Base-by-base conservation (phyloP, 192 early-diverging fungal species). In the Coemansia sp. region DNA sequence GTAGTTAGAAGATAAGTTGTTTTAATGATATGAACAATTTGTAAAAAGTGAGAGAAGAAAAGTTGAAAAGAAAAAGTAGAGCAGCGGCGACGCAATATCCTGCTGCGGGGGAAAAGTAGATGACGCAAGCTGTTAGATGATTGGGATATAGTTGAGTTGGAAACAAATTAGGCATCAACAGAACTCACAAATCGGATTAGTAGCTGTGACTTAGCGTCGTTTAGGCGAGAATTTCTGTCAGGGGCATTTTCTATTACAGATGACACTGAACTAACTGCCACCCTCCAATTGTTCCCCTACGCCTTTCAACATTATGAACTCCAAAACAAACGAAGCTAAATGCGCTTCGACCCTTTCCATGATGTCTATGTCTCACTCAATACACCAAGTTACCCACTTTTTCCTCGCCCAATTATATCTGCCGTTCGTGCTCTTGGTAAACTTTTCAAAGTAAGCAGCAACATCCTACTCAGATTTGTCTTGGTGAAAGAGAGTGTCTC, bases 171-270 rank as follows among this genome's bases (percentile, higher is more conserved):
- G n/a, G n/a, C n/a, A n/a, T n/a, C n/a, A n/a, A n/a, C n/a, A n/a
- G n/a, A n/a, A n/a, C n/a, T n/a, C n/a, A n/a, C n/a, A n/a, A n/a
- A n/a, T n/a, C n/a, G n/a, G n/a, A n/a, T n/a, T n/a, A n/a, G n/a
- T n/a, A n/a, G n/a, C n/a, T n/a, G n/a, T n/a, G n/a, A n/a, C n/a
- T n/a, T n/a, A n/a, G n/a, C n/a, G n/a, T n/a, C n/a, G n/a, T n/a
- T n/a, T n/a, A n/a, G n/a, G n/a, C n/a, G n/a, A n/a, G n/a, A n/a
- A n/a, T n/a, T n/a, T n/a, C n/a, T n/a, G n/a, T n/a, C n/a, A n/a
- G n/a, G n/a, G n/a, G n/a, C n/a, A n/a, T n/a, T n/a, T 46, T 63
- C 44, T 4, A 31, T 14, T 68, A 61, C 64, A 50, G 17, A 67
- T 36, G 34, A 74, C 59, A 3, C 66, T 51, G n/a, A 68, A 41